Conservation (phyloP, 2,329 filamentous ascomycete genomes). For the Paracoccidioides lutzii region DNA sequence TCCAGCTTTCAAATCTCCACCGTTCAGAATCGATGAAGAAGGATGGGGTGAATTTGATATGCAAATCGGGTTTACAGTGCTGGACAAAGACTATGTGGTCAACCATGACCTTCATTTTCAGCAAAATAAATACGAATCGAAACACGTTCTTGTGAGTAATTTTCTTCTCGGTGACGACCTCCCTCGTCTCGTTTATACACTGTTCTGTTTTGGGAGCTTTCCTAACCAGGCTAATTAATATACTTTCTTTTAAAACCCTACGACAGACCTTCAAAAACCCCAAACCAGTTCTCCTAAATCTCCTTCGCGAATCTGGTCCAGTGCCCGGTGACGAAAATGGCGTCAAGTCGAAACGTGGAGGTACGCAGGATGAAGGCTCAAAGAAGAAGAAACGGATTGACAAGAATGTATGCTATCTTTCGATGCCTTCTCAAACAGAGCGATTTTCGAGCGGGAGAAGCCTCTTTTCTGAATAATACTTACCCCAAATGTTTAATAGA, state of each 20-base stretch:
- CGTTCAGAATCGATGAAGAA: slow-evolving; percentile 83
- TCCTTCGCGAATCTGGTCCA: slow-evolving; percentile 71
- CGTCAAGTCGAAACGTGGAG: slow-evolving; percentile 48
- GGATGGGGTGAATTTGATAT: slow-evolving; percentile 99
- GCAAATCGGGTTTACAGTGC: slow-evolving; percentile 66
- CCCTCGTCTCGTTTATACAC: neutral
- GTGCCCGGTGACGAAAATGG: slow-evolving; percentile 62
- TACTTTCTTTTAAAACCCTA: too few species aligned
- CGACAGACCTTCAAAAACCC: slow-evolving; percentile 74
- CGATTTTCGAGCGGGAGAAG: neutral
- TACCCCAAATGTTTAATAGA: slow-evolving; percentile 21
- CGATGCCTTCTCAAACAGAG: neutral
- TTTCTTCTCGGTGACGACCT: too few species aligned
- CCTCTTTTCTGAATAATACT: neutral
- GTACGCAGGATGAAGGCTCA: slow-evolving; percentile 43
- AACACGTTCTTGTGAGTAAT: slow-evolving; percentile 55
- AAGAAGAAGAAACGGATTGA: slow-evolving; percentile 67
- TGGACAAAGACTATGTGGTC: slow-evolving; percentile 75
- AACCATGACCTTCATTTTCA: slow-evolving; percentile 88
- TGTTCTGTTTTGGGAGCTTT: slow-evolving; percentile 1
- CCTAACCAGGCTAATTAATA: neutral
- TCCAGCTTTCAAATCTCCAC: slow-evolving; percentile 65
- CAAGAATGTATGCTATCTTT: slow-evolving; percentile 38
- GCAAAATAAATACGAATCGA: slow-evolving; percentile 65
- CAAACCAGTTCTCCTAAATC: slow-evolving; percentile 66